A percentile compares a stretch with the other conserved stretches of the same genome.
phyloP scores from a whole-genome alignment of 116 monocot genomes.

The Iris pallida region DNA sequence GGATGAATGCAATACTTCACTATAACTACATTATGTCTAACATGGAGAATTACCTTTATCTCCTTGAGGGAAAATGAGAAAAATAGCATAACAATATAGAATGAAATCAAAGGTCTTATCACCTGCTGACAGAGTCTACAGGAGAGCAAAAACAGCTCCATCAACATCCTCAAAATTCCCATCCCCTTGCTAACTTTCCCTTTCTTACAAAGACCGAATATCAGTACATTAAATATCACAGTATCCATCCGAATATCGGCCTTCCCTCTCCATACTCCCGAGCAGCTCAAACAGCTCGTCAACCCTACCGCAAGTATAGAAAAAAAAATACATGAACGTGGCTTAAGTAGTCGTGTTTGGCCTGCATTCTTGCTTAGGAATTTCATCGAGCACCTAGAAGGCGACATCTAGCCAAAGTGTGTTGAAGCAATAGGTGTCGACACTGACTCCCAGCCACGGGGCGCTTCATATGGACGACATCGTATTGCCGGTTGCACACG shows the following conservation, averaged over 20 bases:
- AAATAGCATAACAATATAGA: neutral
- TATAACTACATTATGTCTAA: too few species aligned
- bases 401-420: slow-evolving; percentile 73
- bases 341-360: slow-evolving; percentile 70
- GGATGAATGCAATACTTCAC: too few species aligned
- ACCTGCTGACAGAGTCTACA: slow-evolving; percentile 31
- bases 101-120: slow-evolving; percentile 27
- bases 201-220: slow-evolving; percentile 65
- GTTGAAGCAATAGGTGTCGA: slow-evolving; percentile 88
- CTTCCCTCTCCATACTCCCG: slow-evolving; percentile 52
- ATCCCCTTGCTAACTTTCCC: slow-evolving; percentile 52
- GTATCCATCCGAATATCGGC: slow-evolving; percentile 54
- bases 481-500: slow-evolving; percentile 52
- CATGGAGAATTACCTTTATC: slow-evolving; percentile 31
- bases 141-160: slow-evolving; percentile 18
- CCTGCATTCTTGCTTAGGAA: slow-evolving; percentile 65
- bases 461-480: slow-evolving; percentile 61
- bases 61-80: slow-evolving; percentile 18
- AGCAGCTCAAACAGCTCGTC: slow-evolving; percentile 63
- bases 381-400: slow-evolving; percentile 65
- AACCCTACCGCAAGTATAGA: slow-evolving; percentile 45
- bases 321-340: slow-evolving; percentile 67
- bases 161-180: slow-evolving; percentile 46
- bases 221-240: slow-evolving; percentile 67
- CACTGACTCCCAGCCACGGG: slow-evolving; percentile 43